Base-by-base conservation (phyloP, 2,329 filamentous ascomycete species). In the Fusarium secorum region DNA sequence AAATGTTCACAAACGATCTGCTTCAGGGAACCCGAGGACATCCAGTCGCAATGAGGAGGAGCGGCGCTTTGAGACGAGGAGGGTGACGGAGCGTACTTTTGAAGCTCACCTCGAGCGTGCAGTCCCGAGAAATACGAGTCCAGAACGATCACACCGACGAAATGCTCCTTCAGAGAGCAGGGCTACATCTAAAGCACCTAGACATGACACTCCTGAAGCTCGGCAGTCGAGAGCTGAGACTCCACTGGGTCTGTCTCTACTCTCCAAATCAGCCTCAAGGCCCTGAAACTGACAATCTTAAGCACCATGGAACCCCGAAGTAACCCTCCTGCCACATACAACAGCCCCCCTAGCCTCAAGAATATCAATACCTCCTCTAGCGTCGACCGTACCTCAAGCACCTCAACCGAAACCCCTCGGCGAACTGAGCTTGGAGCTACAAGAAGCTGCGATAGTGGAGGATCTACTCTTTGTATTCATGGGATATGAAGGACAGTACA, bases 401-500 rank as follows among this genome's bases (percentile, higher is more conserved):
- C 94, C 95, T 4, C 82, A 88, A 54, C 83, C 87, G 11, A 85
- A 94, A 52, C 90, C 93, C 45, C 84, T 98, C 20, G 84, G 87
- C 60, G 89, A 93, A 62, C 83, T 98, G 64, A 90, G 90, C 1
- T 83, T 97, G 32, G 92, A 97, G 71, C 88, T 88, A 5, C 96
- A 99, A 80, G 96, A 99, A 82, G 89, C 90, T 28, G 92, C 90
- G 13, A 91, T 99, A 49, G 85, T 98, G 45, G 95, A 98, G 74
- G 96, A 99, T 75, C 82, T 99, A 20, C 82, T 98, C 38, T 98
- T 95, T 78, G 94, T 97, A 9, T 97, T 98, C 75, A 98, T 99
- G 95, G 96, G 96, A 28, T 97, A 94, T 71, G 96, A 99, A 81
- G 96, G 96, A n/a, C 94, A 97, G 79, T 98, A 98, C 78, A 93